Percentiles rank a stretch among this genome's conserved stretches.
Evolutionary conservation across 768 basidiomycete genomes (phyloP).

Genomic region (Panaeolus cyanescens): DNA sequence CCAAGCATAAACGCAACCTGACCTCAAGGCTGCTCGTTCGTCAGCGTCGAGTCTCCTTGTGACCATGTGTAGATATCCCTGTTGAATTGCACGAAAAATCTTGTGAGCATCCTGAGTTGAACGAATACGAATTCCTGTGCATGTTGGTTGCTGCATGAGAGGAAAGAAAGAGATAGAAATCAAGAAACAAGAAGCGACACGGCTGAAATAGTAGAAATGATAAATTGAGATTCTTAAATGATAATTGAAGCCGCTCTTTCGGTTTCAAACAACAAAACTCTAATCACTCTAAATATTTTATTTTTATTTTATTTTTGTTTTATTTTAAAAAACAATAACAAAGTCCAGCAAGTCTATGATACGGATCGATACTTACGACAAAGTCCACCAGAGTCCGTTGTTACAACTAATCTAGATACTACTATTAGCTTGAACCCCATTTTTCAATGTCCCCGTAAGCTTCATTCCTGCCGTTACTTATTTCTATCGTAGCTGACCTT

Average conservation of each 20-base stretch:
- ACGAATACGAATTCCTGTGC: conserved; percentile 71
- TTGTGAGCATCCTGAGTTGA: conserved; percentile 79
- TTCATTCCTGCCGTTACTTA: not conserved
- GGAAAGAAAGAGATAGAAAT: conserved; percentile 14
- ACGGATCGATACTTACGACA: too few relatives aligned
- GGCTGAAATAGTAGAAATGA: not conserved
- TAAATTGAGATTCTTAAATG: conserved; percentile 12
- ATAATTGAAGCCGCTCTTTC: conserved; percentile 13
- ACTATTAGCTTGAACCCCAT: not conserved
- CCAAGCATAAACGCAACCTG: conserved; percentile 66
- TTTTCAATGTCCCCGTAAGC: not conserved
- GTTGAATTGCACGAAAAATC: conserved; percentile 74
- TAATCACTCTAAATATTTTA: conserved; percentile 46
- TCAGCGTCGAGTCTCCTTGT: conserved; percentile 77
- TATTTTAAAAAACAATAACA: not conserved
- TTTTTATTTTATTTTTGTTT: not conserved
- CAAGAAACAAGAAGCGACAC: conserved; percentile 6
- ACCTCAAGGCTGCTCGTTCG: conserved; percentile 60
- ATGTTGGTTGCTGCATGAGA: conserved; percentile 73
- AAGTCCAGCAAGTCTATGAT: not conserved
- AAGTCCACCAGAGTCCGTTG: too few relatives aligned
- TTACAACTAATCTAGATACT: not conserved
- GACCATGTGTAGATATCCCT: conserved; percentile 68
- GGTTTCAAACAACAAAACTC: conserved; percentile 34
- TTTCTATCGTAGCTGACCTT: too few relatives aligned